Evolutionary conservation across 495 filamentous ascomycete genomes (phyloP).

Genomic region (Rostrohypoxylon terebratum): DNA sequence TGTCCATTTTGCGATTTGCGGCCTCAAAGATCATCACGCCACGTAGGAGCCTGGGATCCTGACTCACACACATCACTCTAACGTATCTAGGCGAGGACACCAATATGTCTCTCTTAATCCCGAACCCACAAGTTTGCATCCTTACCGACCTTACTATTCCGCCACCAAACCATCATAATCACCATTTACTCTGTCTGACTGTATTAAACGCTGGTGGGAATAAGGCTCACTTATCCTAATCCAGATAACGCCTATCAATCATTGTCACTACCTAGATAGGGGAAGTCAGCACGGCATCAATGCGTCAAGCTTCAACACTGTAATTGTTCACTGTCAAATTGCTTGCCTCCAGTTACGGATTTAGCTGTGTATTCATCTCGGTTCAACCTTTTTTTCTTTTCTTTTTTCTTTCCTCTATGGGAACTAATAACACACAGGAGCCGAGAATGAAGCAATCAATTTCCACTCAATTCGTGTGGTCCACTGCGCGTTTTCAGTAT

Average conservation of each 20-base stretch:
- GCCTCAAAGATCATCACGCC: slow-evolving; percentile 32
- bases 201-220: slow-evolving; percentile 4
- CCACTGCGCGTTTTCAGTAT: slow-evolving; percentile 16
- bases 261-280: slow-evolving; percentile 1
- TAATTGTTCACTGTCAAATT: neutral
- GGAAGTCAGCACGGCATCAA: slow-evolving; percentile 6
- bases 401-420: slow-evolving; percentile 28
- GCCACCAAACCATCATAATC: slow-evolving; percentile 16
- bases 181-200: neutral
- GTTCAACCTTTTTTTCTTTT: slow-evolving; percentile 21
- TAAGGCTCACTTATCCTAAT: neutral
- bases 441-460: slow-evolving; percentile 20
- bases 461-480: slow-evolving; percentile 13
- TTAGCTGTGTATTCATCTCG: slow-evolving; percentile 18
- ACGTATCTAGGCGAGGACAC: slow-evolving; percentile 20
- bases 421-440: slow-evolving; percentile 38
- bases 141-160: slow-evolving; percentile 2
- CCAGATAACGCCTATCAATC: neutral
- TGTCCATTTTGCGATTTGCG: neutral
- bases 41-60: slow-evolving; percentile 30
- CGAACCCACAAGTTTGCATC: slow-evolving; percentile 17
- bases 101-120: slow-evolving; percentile 22
- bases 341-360: neutral
- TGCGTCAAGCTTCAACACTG: slow-evolving; percentile 7
- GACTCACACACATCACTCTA: slow-evolving; percentile 34